phyloP scores from a whole-genome alignment of 2,329 filamentous ascomycete species.

The Aschersonia sp. region DNA sequence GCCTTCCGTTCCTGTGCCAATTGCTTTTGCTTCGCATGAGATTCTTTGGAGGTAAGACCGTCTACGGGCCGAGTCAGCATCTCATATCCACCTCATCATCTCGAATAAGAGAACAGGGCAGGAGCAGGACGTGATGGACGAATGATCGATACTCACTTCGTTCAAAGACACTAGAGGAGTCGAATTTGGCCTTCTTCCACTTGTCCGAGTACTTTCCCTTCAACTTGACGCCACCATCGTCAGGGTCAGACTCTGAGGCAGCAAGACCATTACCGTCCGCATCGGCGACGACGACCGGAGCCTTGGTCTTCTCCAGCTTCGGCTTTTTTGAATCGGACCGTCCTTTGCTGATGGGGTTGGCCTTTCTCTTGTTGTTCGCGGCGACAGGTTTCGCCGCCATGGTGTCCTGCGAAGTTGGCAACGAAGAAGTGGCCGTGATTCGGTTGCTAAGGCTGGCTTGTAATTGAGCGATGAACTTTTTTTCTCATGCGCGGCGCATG shows the following conservation, averaged over 20 bases:
- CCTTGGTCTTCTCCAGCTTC: slow-evolving; percentile 22
- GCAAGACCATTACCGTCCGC: slow-evolving; percentile 15
- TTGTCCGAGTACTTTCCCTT: slow-evolving; percentile 19
- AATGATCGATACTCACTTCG: slow-evolving; percentile 18
- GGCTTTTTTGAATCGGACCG: slow-evolving; percentile 35
- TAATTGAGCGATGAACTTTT: neutral
- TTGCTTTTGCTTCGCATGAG: slow-evolving; percentile 85
- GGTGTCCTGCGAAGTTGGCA: neutral
- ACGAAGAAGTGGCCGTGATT: neutral
- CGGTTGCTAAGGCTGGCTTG: neutral
- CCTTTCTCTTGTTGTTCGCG: slow-evolving; percentile 43
- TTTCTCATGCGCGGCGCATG: neutral
- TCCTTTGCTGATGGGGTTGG: slow-evolving; percentile 27
- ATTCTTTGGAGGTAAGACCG: slow-evolving; percentile 54
- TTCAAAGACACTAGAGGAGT: slow-evolving; percentile 25
- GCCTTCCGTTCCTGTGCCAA: slow-evolving; percentile 80
- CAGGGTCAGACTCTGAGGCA: slow-evolving; percentile 24
- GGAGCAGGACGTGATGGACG: neutral
- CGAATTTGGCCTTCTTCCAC: slow-evolving; percentile 19
- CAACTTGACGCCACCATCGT: slow-evolving; percentile 35
- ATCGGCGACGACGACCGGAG: slow-evolving; percentile 17
- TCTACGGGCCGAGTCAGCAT: slow-evolving; percentile 1
- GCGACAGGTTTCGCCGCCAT: slow-evolving; percentile 36
- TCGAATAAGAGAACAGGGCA: neutral
- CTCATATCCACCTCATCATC: neutral